Conservation (phyloP, 768 basidiomycete genomes). For the Hygrophoropsis aurantiaca region DNA sequence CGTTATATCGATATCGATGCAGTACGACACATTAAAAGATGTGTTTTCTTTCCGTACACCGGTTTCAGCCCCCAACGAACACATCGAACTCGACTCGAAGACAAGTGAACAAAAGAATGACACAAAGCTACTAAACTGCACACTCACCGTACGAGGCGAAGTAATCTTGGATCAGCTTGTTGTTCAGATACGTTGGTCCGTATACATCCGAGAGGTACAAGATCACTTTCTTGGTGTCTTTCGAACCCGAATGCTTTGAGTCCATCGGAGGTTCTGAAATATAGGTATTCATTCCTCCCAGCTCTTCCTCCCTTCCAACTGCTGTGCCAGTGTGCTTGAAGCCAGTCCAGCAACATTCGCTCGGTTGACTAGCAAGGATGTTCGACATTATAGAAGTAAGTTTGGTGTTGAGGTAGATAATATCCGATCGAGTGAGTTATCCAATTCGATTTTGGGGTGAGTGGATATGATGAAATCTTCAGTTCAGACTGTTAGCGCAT, state of each 20-base stretch:
- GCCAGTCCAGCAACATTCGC: constrained; percentile 45
- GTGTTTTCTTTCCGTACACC: no score
- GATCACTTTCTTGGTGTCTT: constrained; percentile 44
- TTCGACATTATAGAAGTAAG: not conserved
- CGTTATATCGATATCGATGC: no score
- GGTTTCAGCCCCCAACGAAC: no score
- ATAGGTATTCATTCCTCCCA: constrained; percentile 50
- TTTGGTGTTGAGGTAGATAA: not conserved
- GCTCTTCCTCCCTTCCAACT: constrained; percentile 36
- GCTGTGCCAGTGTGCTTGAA: constrained; percentile 50
- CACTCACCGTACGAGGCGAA: constrained; percentile 50
- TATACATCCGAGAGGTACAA: constrained; percentile 55
- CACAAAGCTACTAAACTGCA: constrained; percentile 4
- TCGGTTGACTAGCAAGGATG: constrained; percentile 38
- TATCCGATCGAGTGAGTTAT: no score
- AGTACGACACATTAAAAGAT: no score
- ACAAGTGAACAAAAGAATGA: not conserved
- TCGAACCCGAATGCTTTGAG: constrained; percentile 21
- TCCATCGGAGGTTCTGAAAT: constrained; percentile 41
- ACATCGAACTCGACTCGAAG: no score
- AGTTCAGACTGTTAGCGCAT: no score
- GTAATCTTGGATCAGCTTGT: constrained; percentile 54
- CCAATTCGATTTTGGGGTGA: no score
- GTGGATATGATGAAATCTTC: no score
- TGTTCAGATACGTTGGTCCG: constrained; percentile 52